Percentiles rank a stretch among this genome's conserved stretches.
Conservation (phyloP, 2,329 filamentous ascomycete genomes). For the Erysiphe pulchra region DNA sequence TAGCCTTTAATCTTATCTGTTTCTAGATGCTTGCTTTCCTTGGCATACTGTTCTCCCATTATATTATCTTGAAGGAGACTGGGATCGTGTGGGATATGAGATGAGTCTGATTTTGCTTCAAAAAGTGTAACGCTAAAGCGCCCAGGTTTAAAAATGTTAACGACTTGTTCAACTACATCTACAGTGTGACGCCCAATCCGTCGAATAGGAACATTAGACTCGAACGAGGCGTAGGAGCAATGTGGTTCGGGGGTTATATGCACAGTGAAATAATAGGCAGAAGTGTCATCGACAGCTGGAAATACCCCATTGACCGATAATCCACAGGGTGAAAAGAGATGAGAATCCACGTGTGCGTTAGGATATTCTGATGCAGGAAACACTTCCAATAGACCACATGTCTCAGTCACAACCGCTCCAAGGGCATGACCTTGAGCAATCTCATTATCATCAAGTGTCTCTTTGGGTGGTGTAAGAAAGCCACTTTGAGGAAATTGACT, state of each 20-base stretch:
- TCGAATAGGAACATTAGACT: slow-evolving; percentile 83
- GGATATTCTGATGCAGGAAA: slow-evolving; percentile 75
- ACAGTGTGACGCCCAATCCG: slow-evolving; percentile 72
- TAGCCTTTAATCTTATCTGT: slow-evolving; percentile 63
- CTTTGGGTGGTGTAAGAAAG: background rate
- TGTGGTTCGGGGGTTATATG: slow-evolving; percentile 94
- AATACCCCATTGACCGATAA: slow-evolving; percentile 95
- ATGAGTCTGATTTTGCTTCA: slow-evolving; percentile 44
- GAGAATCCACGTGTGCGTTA: slow-evolving; percentile 81
- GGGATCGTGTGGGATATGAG: slow-evolving; percentile 5
- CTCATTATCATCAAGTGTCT: slow-evolving; percentile 32
- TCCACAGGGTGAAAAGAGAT: slow-evolving; percentile 86
- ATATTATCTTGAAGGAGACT: slow-evolving; percentile 15
- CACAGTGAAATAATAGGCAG: slow-evolving; percentile 81
- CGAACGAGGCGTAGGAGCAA: slow-evolving; percentile 93
- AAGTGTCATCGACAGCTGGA: slow-evolving; percentile 36
- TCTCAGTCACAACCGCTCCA: slow-evolving; percentile 74
- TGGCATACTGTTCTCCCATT: background rate
- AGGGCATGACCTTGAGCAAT: slow-evolving; percentile 86
- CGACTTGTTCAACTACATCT: slow-evolving; percentile 81
- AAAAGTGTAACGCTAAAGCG: slow-evolving; percentile 94
- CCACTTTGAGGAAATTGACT: background rate
- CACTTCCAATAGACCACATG: slow-evolving; percentile 67
- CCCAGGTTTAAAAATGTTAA: slow-evolving; percentile 90
- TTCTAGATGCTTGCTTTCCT: slow-evolving; percentile 11